These are phyloP conservation scores for Verticillium klebahnii DNA, from an alignment of 2,329 filamentous ascomycete genomes.

Conservation along the genomic window DNA sequence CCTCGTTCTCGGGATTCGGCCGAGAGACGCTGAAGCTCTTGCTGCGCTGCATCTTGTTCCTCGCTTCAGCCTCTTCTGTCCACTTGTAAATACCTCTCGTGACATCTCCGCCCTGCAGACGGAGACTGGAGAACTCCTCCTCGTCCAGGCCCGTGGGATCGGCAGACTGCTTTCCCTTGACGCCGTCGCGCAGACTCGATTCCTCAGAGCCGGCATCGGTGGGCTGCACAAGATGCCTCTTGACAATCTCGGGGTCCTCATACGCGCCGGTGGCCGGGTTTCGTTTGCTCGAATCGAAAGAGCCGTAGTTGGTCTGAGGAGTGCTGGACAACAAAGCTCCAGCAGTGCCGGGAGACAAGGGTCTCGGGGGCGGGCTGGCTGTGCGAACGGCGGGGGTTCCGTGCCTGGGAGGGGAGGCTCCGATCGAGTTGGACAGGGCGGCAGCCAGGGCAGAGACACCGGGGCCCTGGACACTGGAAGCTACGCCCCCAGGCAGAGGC, in stretches of 20 bases:
- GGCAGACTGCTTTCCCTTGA: slow-evolving; percentile 52
- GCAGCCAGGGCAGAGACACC: slow-evolving; percentile 85
- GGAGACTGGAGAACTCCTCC: slow-evolving; percentile 89
- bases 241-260: slow-evolving; percentile 89
- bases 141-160: slow-evolving; percentile 43
- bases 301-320: slow-evolving; percentile 71
- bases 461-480: slow-evolving; percentile 64
- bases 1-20: slow-evolving; percentile 73
- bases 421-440: slow-evolving; percentile 73
- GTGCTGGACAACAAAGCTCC: slow-evolving; percentile 42
- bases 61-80: slow-evolving; percentile 80
- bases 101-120: slow-evolving; percentile 89
- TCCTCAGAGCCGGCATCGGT: slow-evolving; percentile 46
- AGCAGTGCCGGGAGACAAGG: slow-evolving; percentile 34
- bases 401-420: slow-evolving; percentile 64
- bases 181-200: slow-evolving; percentile 34
- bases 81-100: slow-evolving; percentile 95
- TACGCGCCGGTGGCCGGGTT: slow-evolving; percentile 50
- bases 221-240: slow-evolving; percentile 78
- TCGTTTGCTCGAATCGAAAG: slow-evolving; percentile 68
- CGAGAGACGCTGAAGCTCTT: slow-evolving; percentile 80
- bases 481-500: slow-evolving; percentile 60
- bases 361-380: slow-evolving; percentile 47
- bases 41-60: slow-evolving; percentile 67
- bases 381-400: slow-evolving; percentile 60